Conservation (phyloP, 148 eudicot species). For the Nepenthes mirabilis region DNA sequence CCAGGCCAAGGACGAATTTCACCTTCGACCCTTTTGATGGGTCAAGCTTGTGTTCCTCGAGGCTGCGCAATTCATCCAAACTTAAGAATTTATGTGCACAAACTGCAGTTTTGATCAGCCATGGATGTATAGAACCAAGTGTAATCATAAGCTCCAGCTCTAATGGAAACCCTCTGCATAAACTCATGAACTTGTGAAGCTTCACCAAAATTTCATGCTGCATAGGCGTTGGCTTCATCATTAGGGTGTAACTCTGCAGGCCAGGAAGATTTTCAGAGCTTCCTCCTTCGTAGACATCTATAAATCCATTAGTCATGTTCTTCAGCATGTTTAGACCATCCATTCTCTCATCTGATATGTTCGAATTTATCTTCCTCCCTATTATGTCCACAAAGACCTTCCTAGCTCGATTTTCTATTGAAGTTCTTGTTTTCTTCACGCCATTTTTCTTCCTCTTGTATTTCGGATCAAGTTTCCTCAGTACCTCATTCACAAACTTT, state of each 20-base stretch:
- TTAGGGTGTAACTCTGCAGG: conserved; percentile 67
- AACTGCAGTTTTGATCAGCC: conserved; percentile 66
- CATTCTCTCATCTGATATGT: conserved; percentile 35
- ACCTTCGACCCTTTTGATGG: conserved; percentile 81
- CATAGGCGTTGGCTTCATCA: conserved; percentile 84
- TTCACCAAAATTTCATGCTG: conserved; percentile 57
- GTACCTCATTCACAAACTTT: conserved; percentile 59
- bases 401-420: conserved; percentile 76
- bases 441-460: conserved; percentile 55
- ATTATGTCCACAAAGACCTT: conserved; percentile 76
- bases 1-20: conserved; percentile 63
- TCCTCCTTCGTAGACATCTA: conserved; percentile 86
- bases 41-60: conserved; percentile 59
- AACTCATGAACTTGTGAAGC: conserved; percentile 56
- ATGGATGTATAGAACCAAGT: conserved; percentile 86
- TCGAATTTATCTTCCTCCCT: conserved; percentile 57
- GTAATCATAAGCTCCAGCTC: conserved; percentile 89
- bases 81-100: conserved; percentile 63
- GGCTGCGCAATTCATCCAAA: conserved; percentile 42
- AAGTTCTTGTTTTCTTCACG: conserved; percentile 33
- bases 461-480: conserved; percentile 68
- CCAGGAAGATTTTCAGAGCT: conserved; percentile 77
- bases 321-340: conserved; percentile 59
- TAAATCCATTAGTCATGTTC: conserved; percentile 68
- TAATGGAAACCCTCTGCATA: conserved; percentile 68